Conservation (phyloP, 371 early-diverging fungal species). For the Rhizopus microsporus region DNA sequence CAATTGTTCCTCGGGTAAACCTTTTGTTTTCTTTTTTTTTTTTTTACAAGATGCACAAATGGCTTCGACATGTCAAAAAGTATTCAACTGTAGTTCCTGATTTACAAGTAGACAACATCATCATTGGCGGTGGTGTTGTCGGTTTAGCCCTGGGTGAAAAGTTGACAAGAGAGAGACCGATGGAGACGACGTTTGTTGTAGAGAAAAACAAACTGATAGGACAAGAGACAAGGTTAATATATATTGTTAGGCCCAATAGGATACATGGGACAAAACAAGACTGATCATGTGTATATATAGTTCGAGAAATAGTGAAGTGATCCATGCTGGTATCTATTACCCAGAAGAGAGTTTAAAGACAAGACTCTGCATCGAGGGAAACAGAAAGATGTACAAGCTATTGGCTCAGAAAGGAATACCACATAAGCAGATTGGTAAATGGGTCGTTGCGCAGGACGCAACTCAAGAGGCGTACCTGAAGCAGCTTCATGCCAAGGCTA, state of each 20-base stretch:
- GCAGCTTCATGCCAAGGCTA: constrained; percentile 61
- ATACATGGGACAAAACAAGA: not conserved
- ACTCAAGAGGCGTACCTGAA: constrained; percentile 60
- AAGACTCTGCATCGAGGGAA: constrained; percentile 78
- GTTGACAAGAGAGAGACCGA: constrained; percentile 47
- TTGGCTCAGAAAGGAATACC: constrained; percentile 54
- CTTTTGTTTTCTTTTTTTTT: not conserved
- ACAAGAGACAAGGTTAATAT: constrained; percentile 68
- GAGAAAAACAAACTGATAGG: constrained; percentile 69
- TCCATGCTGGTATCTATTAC: constrained; percentile 91
- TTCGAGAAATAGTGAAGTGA: constrained; percentile 91
- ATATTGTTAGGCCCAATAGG: not conserved
- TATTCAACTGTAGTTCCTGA: constrained; percentile 29
- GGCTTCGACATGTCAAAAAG: not conserved
- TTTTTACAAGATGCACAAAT: not conserved
- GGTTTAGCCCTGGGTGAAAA: constrained; percentile 75
- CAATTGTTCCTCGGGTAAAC: too few relatives aligned
- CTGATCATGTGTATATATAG: constrained; percentile 28
- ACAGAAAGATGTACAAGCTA: constrained; percentile 66
- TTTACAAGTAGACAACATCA: constrained; percentile 66
- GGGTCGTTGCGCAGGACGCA: constrained; percentile 74
- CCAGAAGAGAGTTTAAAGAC: constrained; percentile 80
- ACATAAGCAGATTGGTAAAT: constrained; percentile 67
- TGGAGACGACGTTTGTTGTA: constrained; percentile 58
- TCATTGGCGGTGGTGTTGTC: constrained; percentile 83